phyloP scores from a whole-genome alignment of 495 filamentous ascomycete genomes.

The Cairneyella variabilis region DNA sequence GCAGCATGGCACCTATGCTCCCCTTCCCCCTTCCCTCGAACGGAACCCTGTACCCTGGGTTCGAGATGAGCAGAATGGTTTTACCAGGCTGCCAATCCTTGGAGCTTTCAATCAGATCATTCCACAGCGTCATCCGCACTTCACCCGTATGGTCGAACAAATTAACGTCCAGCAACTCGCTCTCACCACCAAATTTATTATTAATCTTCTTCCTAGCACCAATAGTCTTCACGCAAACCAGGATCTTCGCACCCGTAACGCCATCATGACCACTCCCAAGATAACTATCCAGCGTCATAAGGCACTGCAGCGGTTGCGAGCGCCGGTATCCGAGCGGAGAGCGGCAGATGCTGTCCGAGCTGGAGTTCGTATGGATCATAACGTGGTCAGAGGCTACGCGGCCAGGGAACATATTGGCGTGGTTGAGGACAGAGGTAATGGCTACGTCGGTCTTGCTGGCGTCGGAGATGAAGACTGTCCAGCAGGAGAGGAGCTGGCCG shows the following conservation, averaged over 20 bases:
- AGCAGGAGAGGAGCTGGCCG: constrained; percentile 39
- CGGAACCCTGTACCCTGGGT: constrained; percentile 39
- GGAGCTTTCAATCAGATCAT: constrained; percentile 42
- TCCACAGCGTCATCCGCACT: constrained; percentile 51
- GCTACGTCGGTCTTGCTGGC: constrained; percentile 5
- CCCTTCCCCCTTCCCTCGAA: constrained; percentile 23
- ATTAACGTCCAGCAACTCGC: constrained; percentile 46
- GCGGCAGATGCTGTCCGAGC: constrained; percentile 38
- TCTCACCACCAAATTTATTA: constrained; percentile 37
- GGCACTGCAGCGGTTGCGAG: constrained; percentile 34
- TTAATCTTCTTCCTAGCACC: constrained; percentile 47
- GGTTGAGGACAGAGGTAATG: constrained; percentile 29
- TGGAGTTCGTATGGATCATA: constrained; percentile 45
- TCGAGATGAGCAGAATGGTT: constrained; percentile 54
- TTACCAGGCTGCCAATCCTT: constrained; percentile 46
- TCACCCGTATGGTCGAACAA: constrained; percentile 59
- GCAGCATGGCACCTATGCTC: constrained; percentile 39
- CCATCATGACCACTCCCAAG: constrained; percentile 43
- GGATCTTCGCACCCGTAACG: constrained; percentile 39
- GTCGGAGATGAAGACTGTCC: constrained; percentile 36
- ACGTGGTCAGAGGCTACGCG: constrained; percentile 46
- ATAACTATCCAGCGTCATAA: constrained; percentile 54
- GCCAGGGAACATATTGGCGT: constrained; percentile 48
- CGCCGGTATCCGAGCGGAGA: constrained; percentile 40
- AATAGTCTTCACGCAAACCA: constrained; percentile 55